phyloP scores from a whole-genome alignment of 768 basidiomycete genomes.

The Boletellus emodensis region DNA sequence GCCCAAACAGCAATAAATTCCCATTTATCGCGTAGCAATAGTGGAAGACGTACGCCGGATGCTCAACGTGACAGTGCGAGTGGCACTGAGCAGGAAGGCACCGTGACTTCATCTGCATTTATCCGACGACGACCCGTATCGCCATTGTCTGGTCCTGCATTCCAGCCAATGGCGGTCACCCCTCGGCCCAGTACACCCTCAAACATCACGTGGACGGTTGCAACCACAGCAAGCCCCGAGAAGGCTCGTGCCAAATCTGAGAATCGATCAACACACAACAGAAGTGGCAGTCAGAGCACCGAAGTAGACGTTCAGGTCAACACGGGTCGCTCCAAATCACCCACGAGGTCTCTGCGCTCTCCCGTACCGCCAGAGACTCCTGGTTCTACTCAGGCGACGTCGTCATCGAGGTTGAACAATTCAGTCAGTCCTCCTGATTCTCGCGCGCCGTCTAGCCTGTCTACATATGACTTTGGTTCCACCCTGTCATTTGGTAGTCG shows the following conservation, averaged over 20 bases:
- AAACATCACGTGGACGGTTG: constrained; percentile 65
- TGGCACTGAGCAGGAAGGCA: constrained; percentile 38
- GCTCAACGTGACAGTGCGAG: constrained; percentile 36
- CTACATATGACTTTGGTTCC: constrained; percentile 47
- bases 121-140: constrained; percentile 66
- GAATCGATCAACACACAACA: constrained; percentile 40
- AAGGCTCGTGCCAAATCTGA: constrained; percentile 29
- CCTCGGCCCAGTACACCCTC: constrained; percentile 61
- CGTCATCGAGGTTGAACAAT: constrained; percentile 26
- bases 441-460: constrained; percentile 45
- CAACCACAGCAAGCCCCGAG: constrained; percentile 31
- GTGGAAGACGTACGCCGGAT: constrained; percentile 66
- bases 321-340: constrained; percentile 39
- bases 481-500: constrained; percentile 39
- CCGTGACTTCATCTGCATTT: constrained; percentile 49
- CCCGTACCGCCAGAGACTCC: constrained; percentile 62
- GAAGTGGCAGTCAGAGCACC: constrained; percentile 57
- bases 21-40: constrained; percentile 56
- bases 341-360: constrained; percentile 48
- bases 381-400: constrained; percentile 34
- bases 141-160: constrained; percentile 58
- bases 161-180: constrained; percentile 56
- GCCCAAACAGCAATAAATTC: constrained; percentile 35
- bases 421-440: constrained; percentile 33
- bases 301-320: constrained; percentile 24